Evolutionary conservation across 164 flowering plant species (phyloP), one percentile per base, ranked within the genome.

Genomic region (Houttuynia cordata): DNA sequence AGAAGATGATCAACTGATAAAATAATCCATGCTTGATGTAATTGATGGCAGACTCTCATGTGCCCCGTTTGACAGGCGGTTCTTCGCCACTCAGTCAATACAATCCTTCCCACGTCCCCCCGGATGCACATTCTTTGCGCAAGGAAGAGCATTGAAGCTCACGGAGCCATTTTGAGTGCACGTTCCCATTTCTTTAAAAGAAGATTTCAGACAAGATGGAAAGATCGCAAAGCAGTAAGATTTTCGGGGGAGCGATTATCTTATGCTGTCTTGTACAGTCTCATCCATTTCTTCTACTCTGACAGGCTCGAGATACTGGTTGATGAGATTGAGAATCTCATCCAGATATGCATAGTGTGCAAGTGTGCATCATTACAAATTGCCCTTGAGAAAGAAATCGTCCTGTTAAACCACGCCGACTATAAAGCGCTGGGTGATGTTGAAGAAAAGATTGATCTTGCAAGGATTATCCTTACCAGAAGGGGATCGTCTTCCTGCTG

Each of bases 121-220:
- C 97, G 13, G 99, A 90, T 74, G 77, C 55, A 78, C 76, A 24
- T 85, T 93, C 70, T 76, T 62, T 64, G 88, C 86, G 70, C 93
- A 88, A 77, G 95, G 96, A 45, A 86, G 89, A 67, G 88, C 97
- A 18, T 93, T 73, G 99, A 90, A 79, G 96, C 95, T 65, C 99
- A 93, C 70, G 78, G 97, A 63, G 78, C 83, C 24, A 81, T 93
- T 54, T 76, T 93, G 60, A 83, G 91, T 83, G 93, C 96, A 51
- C 80, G 99, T 17, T 93, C 97, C 8, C 83, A 85, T 15, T 90
- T 80, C 74, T 86, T 90, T 57, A 86, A 67, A 71, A 75, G 41
- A 51, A 88, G 85, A 74, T 93, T 93, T 75, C 78, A 77, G 76
- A 74, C 71, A 12, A 88, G 82, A 24, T 90, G 99, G 97, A 93